Percentiles rank a stretch among this genome's conserved stretches.
Evolutionary conservation across 495 filamentous ascomycete species (phyloP).

Genomic region (Hamigera avellanea): DNA sequence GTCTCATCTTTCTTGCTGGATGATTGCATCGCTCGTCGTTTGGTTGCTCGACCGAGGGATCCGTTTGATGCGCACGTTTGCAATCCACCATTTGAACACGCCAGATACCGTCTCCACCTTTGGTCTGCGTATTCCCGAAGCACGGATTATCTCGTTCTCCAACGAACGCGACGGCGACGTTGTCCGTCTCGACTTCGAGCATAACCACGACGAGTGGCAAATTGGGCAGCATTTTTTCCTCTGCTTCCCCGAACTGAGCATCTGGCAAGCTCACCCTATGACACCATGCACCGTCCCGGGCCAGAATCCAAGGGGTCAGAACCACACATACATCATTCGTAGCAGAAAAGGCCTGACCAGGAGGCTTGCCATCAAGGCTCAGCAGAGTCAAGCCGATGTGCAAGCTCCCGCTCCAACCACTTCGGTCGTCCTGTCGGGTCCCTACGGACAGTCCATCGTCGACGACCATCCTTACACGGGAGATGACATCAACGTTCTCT

Average conservation of each 20-base stretch:
- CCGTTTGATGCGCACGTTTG: slow-evolving; percentile 34
- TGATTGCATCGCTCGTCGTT: slow-evolving; percentile 47
- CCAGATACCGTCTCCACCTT: too few relatives aligned
- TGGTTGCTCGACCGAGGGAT: slow-evolving; percentile 43
- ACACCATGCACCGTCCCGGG: slow-evolving; percentile 43
- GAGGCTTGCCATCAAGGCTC: slow-evolving; percentile 33
- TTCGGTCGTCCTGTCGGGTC: slow-evolving; percentile 42
- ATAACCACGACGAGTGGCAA: slow-evolving; percentile 43
- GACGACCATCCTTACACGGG: slow-evolving; percentile 23
- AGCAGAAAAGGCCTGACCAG: slow-evolving; percentile 49
- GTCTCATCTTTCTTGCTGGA: slow-evolving; percentile 46
- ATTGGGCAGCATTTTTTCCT: slow-evolving; percentile 58
- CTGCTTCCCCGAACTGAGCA: slow-evolving; percentile 43
- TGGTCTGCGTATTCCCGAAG: too few relatives aligned
- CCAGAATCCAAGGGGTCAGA: slow-evolving; percentile 15
- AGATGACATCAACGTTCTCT: slow-evolving; percentile 42
- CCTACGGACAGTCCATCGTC: slow-evolving; percentile 43
- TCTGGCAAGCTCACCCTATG: slow-evolving; percentile 61
- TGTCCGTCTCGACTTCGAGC: slow-evolving; percentile 43
- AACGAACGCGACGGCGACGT: slow-evolving; percentile 41
- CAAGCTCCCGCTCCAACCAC: slow-evolving; percentile 21
- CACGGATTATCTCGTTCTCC: slow-evolving; percentile 32
- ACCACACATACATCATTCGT: slow-evolving; percentile 52
- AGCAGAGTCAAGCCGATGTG: too few relatives aligned
- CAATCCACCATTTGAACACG: slow-evolving; percentile 41